phyloP scores from a whole-genome alignment of 2,329 filamentous ascomycete species.

The Sporothrix pseudoabietina region DNA sequence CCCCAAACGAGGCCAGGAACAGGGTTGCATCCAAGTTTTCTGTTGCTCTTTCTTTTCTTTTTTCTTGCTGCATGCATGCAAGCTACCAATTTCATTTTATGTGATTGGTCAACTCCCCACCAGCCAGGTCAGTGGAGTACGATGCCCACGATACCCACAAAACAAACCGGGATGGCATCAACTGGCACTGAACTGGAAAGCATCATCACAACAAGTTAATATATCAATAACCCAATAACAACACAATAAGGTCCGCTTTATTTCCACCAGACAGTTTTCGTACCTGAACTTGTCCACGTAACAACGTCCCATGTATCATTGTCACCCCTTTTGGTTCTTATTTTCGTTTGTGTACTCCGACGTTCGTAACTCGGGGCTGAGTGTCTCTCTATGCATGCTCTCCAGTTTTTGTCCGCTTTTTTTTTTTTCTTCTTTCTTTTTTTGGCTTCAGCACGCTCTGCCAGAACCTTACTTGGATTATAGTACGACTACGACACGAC shows the following conservation, averaged over 20 bases:
- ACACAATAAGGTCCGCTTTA: not conserved
- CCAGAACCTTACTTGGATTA: not conserved
- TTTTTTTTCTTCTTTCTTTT: not conserved
- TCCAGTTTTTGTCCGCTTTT: not conserved
- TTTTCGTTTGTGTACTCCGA: not conserved
- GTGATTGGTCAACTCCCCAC: not conserved
- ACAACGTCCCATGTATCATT: not conserved
- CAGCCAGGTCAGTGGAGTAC: too few relatives aligned
- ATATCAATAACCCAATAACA: not conserved
- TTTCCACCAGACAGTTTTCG: not conserved
- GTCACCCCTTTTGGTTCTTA: not conserved
- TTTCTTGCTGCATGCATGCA: not conserved
- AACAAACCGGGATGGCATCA: not conserved
- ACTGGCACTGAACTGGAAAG: not conserved
- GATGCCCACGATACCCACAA: not conserved
- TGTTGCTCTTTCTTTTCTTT: not conserved
- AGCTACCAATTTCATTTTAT: not conserved
- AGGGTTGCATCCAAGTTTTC: not conserved
- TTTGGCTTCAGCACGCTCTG: not conserved
- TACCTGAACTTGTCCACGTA: not conserved
- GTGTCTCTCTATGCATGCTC: not conserved
- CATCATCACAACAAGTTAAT: not conserved
- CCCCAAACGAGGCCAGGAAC: not conserved
- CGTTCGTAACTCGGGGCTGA: constrained; percentile 8
- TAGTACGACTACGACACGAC: not conserved